Base-by-base conservation (phyloP, 495 filamentous ascomycete species). In the Neurospora africana region DNA sequence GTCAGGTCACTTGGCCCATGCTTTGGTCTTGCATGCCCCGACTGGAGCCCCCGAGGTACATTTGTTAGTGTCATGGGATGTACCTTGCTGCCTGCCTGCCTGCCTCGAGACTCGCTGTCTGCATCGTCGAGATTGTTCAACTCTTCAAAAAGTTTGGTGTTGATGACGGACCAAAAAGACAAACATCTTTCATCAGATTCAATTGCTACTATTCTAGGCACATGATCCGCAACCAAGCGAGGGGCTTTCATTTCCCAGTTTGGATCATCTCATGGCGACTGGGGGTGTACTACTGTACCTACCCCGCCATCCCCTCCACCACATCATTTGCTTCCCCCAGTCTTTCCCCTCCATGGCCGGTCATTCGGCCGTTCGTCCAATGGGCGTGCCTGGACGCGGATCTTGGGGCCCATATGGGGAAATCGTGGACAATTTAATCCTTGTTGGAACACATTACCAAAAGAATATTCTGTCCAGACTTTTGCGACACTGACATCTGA, bases 401-500 rank as follows among this genome's bases (percentile, higher is more conserved):
- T 61, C 53, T 30, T 61, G 2, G 53, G 53, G 53, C 53, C 53
- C 53, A 30, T 27, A 17, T 61, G 53, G 23, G 23, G 11, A 11
- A 23, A 21, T 15, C 13, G 23, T 3, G 4, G 11, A 58, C 47
- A 58, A 30, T 30, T 3, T 58, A 58, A 30, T 27, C 2, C 0
- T 3, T 27, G 0, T 0, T 13, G 4, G 1, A 30, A 6, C 2
- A 58, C 11, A 3, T 1, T 2, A 6, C 1, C 0, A 8, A 1
- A 1, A 0, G 8, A 30, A 61, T 61, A 61, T 61, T 61, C 53
- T 61, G 53, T 61, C 21, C 11, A 15, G 23, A 8, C 44, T 17
- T 17, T 30, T 30, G 23, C 53, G 23, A 61, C 53, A 30, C 30
- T 30, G 23, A 30, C 53, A 61, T 30, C 53, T 58, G 23, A 30